These are phyloP conservation scores for Pulveroboletus ravenelii DNA, from an alignment of 768 basidiomycete genomes.

Conservation along the genomic window DNA sequence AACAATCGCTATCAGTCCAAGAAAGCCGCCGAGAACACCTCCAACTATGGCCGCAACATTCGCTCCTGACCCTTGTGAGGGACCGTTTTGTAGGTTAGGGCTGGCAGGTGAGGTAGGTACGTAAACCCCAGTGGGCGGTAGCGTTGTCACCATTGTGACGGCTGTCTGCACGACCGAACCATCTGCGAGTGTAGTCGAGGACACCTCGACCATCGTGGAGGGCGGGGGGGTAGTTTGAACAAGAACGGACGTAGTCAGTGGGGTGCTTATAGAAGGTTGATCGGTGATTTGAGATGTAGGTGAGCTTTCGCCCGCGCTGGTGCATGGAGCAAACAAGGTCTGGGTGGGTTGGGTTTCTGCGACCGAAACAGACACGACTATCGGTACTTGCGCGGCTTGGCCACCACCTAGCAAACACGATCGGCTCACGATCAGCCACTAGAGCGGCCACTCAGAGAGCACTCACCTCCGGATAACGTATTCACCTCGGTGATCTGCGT, in stretches of 20 bases:
- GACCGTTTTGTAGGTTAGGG: conserved; percentile 15
- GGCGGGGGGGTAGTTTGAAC: conserved; percentile 32
- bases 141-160: conserved; percentile 36
- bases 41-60: conserved; percentile 48
- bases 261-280: conserved; percentile 5
- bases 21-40: conserved; percentile 51
- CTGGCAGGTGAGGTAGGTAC: conserved; percentile 13
- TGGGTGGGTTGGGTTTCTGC: conserved; percentile 27
- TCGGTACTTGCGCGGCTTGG: conserved; percentile 37
- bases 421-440: conserved; percentile 10
- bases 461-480: conserved; percentile 34
- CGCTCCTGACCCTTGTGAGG: conserved; percentile 18
- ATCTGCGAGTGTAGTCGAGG: conserved; percentile 37
- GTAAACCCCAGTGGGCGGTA: conserved; percentile 29
- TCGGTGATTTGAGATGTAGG: conserved; percentile 7
- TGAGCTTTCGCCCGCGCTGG: conserved; percentile 18
- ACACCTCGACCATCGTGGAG: conserved; percentile 26
- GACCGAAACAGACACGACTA: conserved; percentile 35
- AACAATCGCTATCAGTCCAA: conserved; percentile 44
- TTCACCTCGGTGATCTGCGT: conserved; percentile 26
- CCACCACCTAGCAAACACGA: conserved; percentile 20
- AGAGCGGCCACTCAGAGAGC: not conserved
- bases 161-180: conserved; percentile 36
- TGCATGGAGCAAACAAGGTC: conserved; percentile 42
- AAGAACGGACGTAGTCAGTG: conserved; percentile 22